Base-by-base conservation (phyloP, 164 flowering plant species). In the Litsea cubeba region DNA sequence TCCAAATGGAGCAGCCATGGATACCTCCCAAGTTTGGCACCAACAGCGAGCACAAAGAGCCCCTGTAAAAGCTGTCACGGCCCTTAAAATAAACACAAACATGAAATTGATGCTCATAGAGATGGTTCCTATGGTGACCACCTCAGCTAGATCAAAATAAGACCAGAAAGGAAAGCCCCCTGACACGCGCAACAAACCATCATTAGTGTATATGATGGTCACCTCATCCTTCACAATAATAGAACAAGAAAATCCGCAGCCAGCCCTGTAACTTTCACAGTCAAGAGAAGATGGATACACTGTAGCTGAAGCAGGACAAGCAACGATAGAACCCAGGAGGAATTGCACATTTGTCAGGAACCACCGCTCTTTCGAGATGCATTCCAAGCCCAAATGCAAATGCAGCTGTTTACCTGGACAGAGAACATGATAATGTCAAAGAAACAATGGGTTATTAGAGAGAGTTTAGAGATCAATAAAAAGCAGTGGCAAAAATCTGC, bases 261-360 rank as follows among this genome's bases (percentile, higher is more conserved):
- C 60, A 57, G 68, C 76, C 25, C 57, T 72, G 51, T 65, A 74
- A 62, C 30, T 66, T 51, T 73, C 72, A 15, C 60, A 12, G 46
- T 57, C 69, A 12, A 49, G 24, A 28, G 40, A 32, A 54, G 65
- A 70, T 30, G 78, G 74, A 22, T 65, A 63, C 80, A 79, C 82
- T 50, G 83, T 82, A 35, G 80, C 80, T 30, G 70, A 79, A 65
- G 85, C 85, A 64, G 83, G 77, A 70, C 64, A 71, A 57, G 77
- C 75, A 20, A 77, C 80, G 68, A 79, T 71, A 20, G 79, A 81
- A 57, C 82, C 72, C 81, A 72, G 60, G 75, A 60, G 23, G n/a
- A 40, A 57, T 26, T 68, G 71, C 30, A 73, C 46, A 20, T 64
- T 70, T 15, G 79, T 72, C 72, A 67, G 70, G 57, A 54, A 58